A percentile compares a stretch with the other conserved stretches of the same genome.
Conservation (phyloP, 1,284 basidiomycete genomes). For the Papiliotrema laurentii region DNA sequence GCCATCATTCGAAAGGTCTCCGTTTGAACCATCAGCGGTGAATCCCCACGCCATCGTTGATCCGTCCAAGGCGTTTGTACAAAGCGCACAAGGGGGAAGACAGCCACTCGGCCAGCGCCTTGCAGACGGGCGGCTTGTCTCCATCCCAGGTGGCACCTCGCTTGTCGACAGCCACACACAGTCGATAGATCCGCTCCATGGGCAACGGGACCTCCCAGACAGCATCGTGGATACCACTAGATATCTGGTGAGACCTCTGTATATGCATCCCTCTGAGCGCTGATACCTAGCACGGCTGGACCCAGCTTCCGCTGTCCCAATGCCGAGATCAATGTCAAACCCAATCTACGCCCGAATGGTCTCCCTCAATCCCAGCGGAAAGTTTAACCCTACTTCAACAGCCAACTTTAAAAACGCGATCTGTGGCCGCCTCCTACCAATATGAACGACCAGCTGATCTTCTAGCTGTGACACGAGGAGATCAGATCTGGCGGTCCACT, state of each 20-base stretch:
- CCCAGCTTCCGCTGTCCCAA: no score
- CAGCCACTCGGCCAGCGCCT: background rate
- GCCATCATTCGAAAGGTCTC: background rate
- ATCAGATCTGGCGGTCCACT: no score
- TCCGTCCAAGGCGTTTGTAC: background rate
- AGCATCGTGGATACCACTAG: background rate
- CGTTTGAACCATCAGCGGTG: background rate
- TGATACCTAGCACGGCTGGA: background rate
- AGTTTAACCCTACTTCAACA: background rate
- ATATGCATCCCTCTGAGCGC: background rate
- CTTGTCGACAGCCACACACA: background rate
- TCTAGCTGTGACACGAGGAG: no score
- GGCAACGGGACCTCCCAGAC: background rate
- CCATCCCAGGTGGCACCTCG: background rate
- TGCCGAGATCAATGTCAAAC: background rate
- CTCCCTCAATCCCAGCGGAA: background rate
- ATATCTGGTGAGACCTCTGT: background rate
- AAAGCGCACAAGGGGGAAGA: background rate
- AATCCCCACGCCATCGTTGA: background rate
- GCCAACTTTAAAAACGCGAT: background rate
- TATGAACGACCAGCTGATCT: background rate
- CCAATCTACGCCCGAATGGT: background rate
- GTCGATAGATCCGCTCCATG: background rate
- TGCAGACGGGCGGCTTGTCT: background rate
- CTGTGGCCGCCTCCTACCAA: background rate